Evolutionary conservation across 1,284 basidiomycete genomes (phyloP), one percentile per base, ranked within the genome.

Genomic region (Chalciporus piperatoides): DNA sequence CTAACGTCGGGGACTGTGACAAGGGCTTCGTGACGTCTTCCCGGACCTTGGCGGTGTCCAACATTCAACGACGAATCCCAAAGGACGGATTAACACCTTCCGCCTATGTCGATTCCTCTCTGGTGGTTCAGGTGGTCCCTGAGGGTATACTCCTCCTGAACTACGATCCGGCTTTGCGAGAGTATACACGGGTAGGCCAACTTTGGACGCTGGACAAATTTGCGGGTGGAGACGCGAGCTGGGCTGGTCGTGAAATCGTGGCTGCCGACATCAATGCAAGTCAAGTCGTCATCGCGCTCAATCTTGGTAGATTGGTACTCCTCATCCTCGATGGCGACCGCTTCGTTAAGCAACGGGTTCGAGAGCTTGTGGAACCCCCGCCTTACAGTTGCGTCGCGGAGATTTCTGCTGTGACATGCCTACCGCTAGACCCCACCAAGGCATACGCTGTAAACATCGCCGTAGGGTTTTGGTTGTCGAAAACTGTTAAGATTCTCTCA

Each of bases 381-480:
- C 61, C 61, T 2, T 44, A 60, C 19, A 36, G 32, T 25, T 54
- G 57, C 41, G 53, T 48, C 21, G 60, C 58, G 9, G 82, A 88
- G 59, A 80, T 89, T 40, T 84, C 86, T 23, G 76, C 83, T 0
- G 67, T 90, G 24, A 83, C 83, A 1, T 82, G 84, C 54, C 61
- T 70, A 3, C 82, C 84, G 1, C 58, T 79, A 30, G 76, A 84
- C 53, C 60, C 68, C 0, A 58, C 68, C 6, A 77, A 77, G 54
- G 59, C 65, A 30, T 84, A 71, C 48, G 67, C 83, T 2, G 63
- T 63, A 10, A 60, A 76, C 36, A 69, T 85, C 14, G 81, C 81
- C 0, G 79, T 90, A 19, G 82, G 84, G 0, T 90, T 90, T 54
- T 98, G 95, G 92, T 76, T 75, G 21, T 78, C 79, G 1, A 82